Evolutionary conservation across 1,139 yeast genomes (phyloP).

Genomic region (Diutina sp.): DNA sequence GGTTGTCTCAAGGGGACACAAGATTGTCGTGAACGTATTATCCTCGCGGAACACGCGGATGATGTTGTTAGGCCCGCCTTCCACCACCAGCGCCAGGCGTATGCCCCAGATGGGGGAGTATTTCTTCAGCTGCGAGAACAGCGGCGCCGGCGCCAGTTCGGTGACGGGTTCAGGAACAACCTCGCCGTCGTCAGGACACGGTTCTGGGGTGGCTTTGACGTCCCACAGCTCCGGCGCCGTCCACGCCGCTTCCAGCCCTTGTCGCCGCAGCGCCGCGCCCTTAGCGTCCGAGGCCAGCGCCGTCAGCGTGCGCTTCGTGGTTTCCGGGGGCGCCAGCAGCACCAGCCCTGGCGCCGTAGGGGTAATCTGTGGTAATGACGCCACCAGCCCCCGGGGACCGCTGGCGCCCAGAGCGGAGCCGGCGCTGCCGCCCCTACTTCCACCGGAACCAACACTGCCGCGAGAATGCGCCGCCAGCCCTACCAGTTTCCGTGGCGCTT

Average conservation of each 20-base stretch:
- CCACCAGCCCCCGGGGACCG: not conserved
- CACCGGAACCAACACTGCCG: not conserved
- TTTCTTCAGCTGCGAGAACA: not conserved
- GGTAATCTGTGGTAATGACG: not conserved
- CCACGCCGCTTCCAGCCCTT: constrained; percentile 23
- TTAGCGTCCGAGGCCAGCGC: not conserved
- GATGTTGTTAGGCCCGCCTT: constrained; percentile 30
- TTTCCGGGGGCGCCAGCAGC: not conserved
- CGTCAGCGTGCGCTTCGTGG: not conserved
- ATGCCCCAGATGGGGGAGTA: not conserved
- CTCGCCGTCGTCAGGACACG: not conserved
- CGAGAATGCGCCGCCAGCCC: not conserved
- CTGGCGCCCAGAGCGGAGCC: not conserved
- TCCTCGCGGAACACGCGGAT: constrained; percentile 68
- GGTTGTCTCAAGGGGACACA: constrained; percentile 65
- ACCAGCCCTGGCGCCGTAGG: not conserved
- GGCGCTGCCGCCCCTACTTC: not conserved
- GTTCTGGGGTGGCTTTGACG: constrained; percentile 29
- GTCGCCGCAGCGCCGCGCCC: not conserved
- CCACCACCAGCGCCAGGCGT: not conserved
- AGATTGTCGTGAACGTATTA: constrained; percentile 70
- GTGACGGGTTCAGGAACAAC: not conserved
- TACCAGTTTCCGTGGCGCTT: not conserved
- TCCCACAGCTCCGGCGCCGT: constrained; percentile 77
- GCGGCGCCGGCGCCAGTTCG: not conserved